Conservation (phyloP, 495 filamentous ascomycete genomes). For the Clavariopsis aquatica region DNA sequence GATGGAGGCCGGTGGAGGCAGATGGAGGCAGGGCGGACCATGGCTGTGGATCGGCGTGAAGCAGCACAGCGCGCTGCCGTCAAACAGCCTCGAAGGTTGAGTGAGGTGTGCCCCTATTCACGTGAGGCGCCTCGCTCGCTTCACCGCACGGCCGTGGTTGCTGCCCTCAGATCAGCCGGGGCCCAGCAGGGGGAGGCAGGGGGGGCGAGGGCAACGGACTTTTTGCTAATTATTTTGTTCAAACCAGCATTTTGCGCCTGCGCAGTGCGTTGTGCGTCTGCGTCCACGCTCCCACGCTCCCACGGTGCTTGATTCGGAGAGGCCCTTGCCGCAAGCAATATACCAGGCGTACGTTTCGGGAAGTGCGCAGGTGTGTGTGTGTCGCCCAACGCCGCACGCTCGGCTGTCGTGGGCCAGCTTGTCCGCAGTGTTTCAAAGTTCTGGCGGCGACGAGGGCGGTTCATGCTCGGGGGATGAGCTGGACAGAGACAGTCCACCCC, state of each 20-base stretch:
- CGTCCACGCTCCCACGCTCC: constrained; percentile 4
- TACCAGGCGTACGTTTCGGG: constrained; percentile 17
- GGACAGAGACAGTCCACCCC: neutral
- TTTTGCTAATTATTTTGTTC: constrained; percentile 22
- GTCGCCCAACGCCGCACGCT: neutral
- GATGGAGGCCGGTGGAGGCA: too few species aligned
- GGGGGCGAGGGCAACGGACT: too few species aligned
- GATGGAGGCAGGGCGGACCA: constrained; percentile 7
- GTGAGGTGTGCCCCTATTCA: constrained; percentile 20
- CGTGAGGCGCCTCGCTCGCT: neutral
- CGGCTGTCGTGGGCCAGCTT: neutral
- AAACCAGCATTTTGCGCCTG: too few species aligned
- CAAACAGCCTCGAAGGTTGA: constrained; percentile 1
- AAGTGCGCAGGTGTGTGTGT: constrained; percentile 11
- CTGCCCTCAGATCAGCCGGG: constrained; percentile 27
- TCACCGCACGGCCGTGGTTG: constrained; percentile 4
- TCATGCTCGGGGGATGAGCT: too few species aligned
- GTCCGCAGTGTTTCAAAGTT: neutral
- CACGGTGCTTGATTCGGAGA: constrained; percentile 16
- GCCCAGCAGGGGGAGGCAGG: neutral
- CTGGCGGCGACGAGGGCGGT: neutral
- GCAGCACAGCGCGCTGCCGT: too few species aligned
- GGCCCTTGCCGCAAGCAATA: constrained; percentile 25
- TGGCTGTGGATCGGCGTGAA: constrained; percentile 10
- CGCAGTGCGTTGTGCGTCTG: too few species aligned